phyloP scores from a whole-genome alignment of 805 yeast genomes.

The Ogataea glucozyma region DNA sequence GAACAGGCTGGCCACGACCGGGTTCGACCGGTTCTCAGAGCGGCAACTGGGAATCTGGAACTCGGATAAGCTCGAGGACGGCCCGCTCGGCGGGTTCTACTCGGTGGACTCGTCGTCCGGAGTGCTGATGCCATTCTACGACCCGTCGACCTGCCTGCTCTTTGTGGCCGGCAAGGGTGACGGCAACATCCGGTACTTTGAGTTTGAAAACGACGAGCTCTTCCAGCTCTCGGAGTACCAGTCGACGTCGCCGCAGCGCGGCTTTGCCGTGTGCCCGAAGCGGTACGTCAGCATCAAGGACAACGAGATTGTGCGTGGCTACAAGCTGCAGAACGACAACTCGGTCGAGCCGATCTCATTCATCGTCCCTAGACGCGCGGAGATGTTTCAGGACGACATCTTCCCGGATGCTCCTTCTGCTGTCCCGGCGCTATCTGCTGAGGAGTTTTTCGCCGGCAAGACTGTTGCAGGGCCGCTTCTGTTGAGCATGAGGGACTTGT shows the following conservation, averaged over 20 bases:
- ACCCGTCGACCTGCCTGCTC: conserved; percentile 73
- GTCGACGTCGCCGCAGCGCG: conserved; percentile 93
- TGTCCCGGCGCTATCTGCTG: conserved; percentile 74
- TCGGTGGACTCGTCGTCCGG: conserved; percentile 91
- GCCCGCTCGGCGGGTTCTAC: conserved; percentile 88
- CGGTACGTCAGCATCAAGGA: conserved; percentile 74
- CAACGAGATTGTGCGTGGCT: conserved; percentile 80
- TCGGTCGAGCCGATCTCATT: conserved; percentile 89
- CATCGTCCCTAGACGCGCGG: conserved; percentile 91
- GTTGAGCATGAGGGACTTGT: conserved; percentile 71
- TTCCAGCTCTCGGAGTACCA: conserved; percentile 85
- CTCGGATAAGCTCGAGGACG: conserved; percentile 64
- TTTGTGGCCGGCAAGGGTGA: conserved; percentile 97
- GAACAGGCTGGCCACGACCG: conserved; percentile 87
- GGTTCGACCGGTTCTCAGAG: conserved; percentile 88
- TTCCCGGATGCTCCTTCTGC: conserved; percentile 88
- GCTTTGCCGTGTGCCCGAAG: conserved; percentile 89
- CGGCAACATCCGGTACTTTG: conserved; percentile 94
- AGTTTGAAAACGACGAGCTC: conserved; percentile 81
- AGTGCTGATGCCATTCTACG: conserved; percentile 87
- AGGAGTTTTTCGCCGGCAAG: conserved; percentile 80
- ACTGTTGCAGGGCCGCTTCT: conserved; percentile 80
- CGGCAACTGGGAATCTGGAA: conserved; percentile 97
- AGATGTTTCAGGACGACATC: conserved; percentile 88
- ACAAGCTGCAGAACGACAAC: conserved; percentile 84